Conservation (phyloP, 1,284 basidiomycete species). For the Cryptococcus jaspeensis region DNA sequence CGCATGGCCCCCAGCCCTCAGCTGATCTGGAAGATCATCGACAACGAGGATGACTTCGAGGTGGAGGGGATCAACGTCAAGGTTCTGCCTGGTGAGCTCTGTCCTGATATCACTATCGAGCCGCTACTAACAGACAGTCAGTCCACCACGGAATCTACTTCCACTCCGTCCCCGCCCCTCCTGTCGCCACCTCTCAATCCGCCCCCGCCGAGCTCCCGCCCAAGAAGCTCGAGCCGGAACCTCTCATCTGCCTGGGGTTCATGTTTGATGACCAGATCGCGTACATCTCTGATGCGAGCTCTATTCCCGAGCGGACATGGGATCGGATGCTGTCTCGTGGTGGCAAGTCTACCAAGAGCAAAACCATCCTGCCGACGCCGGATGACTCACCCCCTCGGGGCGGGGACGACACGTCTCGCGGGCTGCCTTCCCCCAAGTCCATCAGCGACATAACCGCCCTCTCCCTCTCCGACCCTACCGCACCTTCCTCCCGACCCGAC, state of each 20-base stretch:
- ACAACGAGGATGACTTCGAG: constrained; percentile 40
- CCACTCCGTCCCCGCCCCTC: constrained; percentile 19
- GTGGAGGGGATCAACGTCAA: constrained; percentile 40
- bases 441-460: background rate
- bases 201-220: background rate
- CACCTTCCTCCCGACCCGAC: background rate
- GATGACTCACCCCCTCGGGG: background rate
- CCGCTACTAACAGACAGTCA: constrained; percentile 1
- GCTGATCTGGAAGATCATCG: constrained; percentile 40
- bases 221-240: constrained; percentile 19
- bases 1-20: constrained; percentile 22
- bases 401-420: background rate
- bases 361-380: constrained; percentile 5
- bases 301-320: constrained; percentile 37
- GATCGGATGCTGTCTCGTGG: constrained; percentile 14
- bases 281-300: constrained; percentile 46
- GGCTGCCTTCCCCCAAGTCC: background rate
- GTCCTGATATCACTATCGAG: background rate
- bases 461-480: background rate
- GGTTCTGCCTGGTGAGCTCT: constrained; percentile 31
- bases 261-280: constrained; percentile 41
- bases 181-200: constrained; percentile 5
- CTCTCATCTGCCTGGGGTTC: constrained; percentile 48
- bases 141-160: constrained; percentile 45
- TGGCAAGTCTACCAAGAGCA: background rate